Evolutionary conservation across 2,329 filamentous ascomycete species (phyloP), one percentile per base, ranked within the genome.

Genomic region (Akanthomyces lecanii): DNA sequence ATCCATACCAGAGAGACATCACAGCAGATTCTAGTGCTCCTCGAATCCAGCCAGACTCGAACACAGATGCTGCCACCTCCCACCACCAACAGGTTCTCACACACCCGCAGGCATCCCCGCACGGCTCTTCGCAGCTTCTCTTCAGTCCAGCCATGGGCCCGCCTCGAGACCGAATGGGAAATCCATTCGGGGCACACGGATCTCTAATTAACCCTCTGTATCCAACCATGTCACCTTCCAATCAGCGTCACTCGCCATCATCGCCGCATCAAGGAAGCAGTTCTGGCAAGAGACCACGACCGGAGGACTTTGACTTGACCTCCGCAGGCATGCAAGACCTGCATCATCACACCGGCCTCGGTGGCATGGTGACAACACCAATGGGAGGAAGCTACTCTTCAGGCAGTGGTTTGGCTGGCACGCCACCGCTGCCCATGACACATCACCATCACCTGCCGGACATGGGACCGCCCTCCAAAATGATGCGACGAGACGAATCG

Each of bases 371-470:
- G 65, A 80, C 82, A 60, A 77, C 78, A 12, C 77, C 82, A 4
- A 75, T 87, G 71, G 79, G 81, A n/a, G 77, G 77, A 21, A 75
- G 79, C 12, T 85, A 85, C 65, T 76, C 77, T 61, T 71, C 76
- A 4, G 70, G 68, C 4, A 68, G 69, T 25, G 62, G 55, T 6
- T 48, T 63, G 7, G 69, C 69, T 16, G 66, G 59, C 3, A 67
- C 71, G 40, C 66, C 66, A 10, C 68, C 67, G 23, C 50, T 69
- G 21, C 61, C 67, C 21, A 60, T 67, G 52, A 63, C 63, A 30
- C 77, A 94, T 70, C 92, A 97, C 70, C 91, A 93, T 69, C 88
- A 89, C 48, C 81, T 93, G 44, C 91, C 91, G 55, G 87, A 91
- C 67, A 87, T 90, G 66, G 86, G 85, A 12, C 86, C 87, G 25